Evolutionary conservation across 306 rosid genomes (phyloP).

Genomic region (Carpinus viminea): DNA sequence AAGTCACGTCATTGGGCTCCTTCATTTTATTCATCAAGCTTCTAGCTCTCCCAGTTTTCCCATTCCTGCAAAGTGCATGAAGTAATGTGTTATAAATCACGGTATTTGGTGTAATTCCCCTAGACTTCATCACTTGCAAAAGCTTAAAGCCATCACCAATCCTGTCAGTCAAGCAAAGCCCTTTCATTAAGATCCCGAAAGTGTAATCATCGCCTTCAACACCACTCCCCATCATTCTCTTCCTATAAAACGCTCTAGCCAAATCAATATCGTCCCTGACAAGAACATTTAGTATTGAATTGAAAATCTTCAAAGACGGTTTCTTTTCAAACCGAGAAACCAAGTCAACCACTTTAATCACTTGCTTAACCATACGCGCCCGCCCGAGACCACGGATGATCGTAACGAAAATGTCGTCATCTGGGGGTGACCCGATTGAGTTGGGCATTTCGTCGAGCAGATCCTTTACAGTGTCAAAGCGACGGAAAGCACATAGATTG

Average conservation of each 20-base stretch:
- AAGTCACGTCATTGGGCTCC: conserved; percentile 61
- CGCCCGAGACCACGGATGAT: conserved; percentile 55
- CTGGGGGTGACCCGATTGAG: conserved; percentile 54
- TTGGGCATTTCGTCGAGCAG: conserved; percentile 74
- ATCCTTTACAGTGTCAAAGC: conserved; percentile 58
- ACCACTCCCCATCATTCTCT: conserved; percentile 63
- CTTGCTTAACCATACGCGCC: conserved; percentile 46
- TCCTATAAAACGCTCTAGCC: conserved; percentile 73
- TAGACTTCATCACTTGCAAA: conserved; percentile 63
- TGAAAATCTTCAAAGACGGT: conserved; percentile 63
- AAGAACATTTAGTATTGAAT: conserved; percentile 66
- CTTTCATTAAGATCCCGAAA: conserved; percentile 74
- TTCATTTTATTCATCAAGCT: conserved; percentile 77
- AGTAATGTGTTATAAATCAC: conserved; percentile 73
- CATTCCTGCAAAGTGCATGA: conserved; percentile 73
- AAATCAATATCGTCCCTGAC: conserved; percentile 76
- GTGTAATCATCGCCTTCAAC: conserved; percentile 65
- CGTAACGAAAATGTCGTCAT: conserved; percentile 57
- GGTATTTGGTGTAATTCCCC: conserved; percentile 53
- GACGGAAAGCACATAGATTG: conserved; percentile 59
- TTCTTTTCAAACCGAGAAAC: conserved; percentile 39
- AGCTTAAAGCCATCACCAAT: conserved; percentile 76
- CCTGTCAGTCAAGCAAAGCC: conserved; percentile 66
- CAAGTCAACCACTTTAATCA: conserved; percentile 54
- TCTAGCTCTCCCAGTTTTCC: conserved; percentile 76